These are phyloP conservation scores for Linderniella brevidens DNA, from an alignment of 257 asterid genomes.

Conservation along the genomic window DNA sequence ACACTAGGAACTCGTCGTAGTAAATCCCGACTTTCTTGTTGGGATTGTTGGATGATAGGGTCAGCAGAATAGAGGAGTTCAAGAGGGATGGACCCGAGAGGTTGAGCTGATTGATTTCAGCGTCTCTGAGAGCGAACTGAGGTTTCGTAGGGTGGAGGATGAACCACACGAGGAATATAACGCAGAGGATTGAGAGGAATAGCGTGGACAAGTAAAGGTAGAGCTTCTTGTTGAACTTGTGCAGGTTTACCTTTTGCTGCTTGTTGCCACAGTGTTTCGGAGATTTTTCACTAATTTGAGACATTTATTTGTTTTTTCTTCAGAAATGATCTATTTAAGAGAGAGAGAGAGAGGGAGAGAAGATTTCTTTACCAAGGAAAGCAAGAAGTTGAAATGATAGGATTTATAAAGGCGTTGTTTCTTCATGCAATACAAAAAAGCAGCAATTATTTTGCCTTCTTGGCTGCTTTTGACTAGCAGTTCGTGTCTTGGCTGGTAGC, in stretches of 20 bases:
- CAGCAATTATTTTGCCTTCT: constrained; percentile 23
- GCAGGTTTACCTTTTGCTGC: constrained; percentile 12
- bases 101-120: constrained; percentile 54
- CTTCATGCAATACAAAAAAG: constrained; percentile 10
- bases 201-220: constrained; percentile 33
- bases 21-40: constrained; percentile 66
- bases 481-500: constrained; percentile 4
- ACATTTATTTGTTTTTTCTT: constrained; percentile 27
- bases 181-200: constrained; percentile 40
- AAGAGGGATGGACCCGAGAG: constrained; percentile 47
- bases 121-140: constrained; percentile 41
- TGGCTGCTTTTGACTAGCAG: constrained; percentile 27
- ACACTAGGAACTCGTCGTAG: constrained; percentile 47
- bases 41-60: constrained; percentile 54
- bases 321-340: constrained; percentile 3
- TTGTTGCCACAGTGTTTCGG: constrained; percentile 84
- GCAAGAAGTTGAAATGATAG: constrained; percentile 11
- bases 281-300: constrained; percentile 41
- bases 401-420: constrained; percentile 17
- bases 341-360: no score
- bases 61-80: constrained; percentile 60
- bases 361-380: constrained; percentile 9
- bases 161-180: constrained; percentile 58
- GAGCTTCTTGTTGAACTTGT: constrained; percentile 37
- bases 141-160: constrained; percentile 78